A percentile compares a stretch with the other conserved stretches of the same genome.
Conservation (phyloP, 805 yeast genomes). For the Lachancea dasiensis region DNA sequence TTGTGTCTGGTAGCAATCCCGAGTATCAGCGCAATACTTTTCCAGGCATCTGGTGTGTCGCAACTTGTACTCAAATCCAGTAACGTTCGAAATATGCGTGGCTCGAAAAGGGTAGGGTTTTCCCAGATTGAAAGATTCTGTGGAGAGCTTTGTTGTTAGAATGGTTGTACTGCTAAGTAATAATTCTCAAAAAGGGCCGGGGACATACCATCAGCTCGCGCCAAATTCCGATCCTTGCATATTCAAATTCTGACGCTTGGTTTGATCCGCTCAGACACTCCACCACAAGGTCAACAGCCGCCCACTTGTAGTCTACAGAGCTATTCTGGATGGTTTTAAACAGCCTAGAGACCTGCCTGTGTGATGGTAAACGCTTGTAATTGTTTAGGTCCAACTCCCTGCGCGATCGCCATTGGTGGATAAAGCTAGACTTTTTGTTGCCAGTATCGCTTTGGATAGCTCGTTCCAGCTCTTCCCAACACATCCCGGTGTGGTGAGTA, state of each 20-base stretch:
- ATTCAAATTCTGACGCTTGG: not conserved
- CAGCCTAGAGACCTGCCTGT: not conserved
- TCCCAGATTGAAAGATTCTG: constrained; percentile 1
- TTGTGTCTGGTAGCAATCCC: constrained; percentile 9
- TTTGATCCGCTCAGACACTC: not conserved
- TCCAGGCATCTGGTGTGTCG: constrained; percentile 17
- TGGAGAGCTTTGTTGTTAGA: not conserved
- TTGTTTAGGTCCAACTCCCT: not conserved
- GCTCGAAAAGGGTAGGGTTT: not conserved
- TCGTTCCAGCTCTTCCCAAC: not conserved
- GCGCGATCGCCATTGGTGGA: not conserved
- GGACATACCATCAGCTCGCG: constrained; percentile 1
- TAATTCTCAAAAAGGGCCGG: not conserved
- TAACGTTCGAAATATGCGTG: constrained; percentile 11
- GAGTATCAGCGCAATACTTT: constrained; percentile 15
- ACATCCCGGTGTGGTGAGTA: too few relatives aligned
- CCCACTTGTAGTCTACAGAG: not conserved
- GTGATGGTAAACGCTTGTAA: not conserved
- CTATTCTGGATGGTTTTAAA: not conserved
- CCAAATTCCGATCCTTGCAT: not conserved
- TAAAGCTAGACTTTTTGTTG: not conserved
- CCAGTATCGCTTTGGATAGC: not conserved
- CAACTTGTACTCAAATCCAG: constrained; percentile 13
- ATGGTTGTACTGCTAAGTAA: not conserved
- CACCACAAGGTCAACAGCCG: not conserved